Conservation (phyloP, 176 grass and related monocot genomes). For the Avena sativa region DNA sequence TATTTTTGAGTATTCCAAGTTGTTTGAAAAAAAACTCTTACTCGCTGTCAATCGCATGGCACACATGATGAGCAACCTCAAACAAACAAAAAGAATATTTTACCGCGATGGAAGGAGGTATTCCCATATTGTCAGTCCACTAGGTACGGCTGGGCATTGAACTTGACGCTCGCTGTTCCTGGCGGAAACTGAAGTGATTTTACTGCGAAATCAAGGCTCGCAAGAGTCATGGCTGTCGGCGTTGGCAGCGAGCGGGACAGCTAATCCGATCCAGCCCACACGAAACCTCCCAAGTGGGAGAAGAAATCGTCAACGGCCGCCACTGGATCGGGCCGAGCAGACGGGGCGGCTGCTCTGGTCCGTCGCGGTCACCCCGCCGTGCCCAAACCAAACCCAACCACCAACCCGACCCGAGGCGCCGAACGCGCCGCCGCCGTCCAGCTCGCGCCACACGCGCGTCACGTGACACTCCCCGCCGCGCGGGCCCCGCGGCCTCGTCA, state of each 20-base stretch:
- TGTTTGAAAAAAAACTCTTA: too few species aligned
- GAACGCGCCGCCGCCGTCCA: not conserved
- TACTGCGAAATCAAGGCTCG: not conserved
- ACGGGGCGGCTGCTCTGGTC: not conserved
- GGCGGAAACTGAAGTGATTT: not conserved
- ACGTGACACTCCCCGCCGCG: not conserved
- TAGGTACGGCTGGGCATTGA: too few species aligned
- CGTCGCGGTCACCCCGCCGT: not conserved
- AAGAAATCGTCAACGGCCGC: conserved; percentile 3
- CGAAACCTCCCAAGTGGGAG: not conserved
- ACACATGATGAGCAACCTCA: too few species aligned
- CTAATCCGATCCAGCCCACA: not conserved
- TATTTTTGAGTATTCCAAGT: too few species aligned
- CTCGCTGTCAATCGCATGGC: too few species aligned
- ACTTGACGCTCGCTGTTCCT: not conserved
- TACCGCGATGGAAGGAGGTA: too few species aligned
- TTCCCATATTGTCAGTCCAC: too few species aligned
- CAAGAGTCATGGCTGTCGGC: not conserved
- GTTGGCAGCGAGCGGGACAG: not conserved
- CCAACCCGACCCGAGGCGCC: not conserved
- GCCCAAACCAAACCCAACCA: not conserved
- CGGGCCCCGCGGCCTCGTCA: conserved; percentile 41
- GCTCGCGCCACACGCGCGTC: not conserved
- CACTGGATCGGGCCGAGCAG: not conserved
- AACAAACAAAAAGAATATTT: too few species aligned